These are phyloP conservation scores for Arthroderma uncinatum DNA, from an alignment of 2,329 filamentous ascomycete species.

Conservation along the genomic window DNA sequence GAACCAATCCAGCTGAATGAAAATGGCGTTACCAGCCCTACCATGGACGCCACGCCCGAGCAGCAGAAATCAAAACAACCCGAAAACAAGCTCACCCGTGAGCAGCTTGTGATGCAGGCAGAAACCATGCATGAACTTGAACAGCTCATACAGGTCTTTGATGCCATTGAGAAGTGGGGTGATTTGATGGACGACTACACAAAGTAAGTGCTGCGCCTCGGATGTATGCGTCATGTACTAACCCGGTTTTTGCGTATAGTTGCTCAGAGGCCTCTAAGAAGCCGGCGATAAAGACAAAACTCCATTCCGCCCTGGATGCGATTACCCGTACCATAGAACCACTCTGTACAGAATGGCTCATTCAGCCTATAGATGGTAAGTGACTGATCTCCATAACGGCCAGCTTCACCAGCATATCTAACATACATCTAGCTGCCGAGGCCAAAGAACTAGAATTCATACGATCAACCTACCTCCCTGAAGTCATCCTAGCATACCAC, in stretches of 20 bases:
- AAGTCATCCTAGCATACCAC: slow-evolving; percentile 74
- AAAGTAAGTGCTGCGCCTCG: slow-evolving; percentile 25
- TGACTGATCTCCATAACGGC: background rate
- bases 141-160: slow-evolving; percentile 52
- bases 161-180: slow-evolving; percentile 57
- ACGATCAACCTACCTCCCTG: slow-evolving; percentile 69
- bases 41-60: background rate
- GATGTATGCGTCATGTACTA: background rate
- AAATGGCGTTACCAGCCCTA: slow-evolving; percentile 10
- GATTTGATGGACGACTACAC: slow-evolving; percentile 40
- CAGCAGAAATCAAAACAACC: slow-evolving; percentile 17
- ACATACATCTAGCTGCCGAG: slow-evolving; percentile 38
- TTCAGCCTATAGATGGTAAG: slow-evolving; percentile 46
- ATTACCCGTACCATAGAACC: slow-evolving; percentile 49
- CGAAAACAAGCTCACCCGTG: slow-evolving; percentile 10
- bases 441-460: slow-evolving; percentile 53
- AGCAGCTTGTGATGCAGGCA: slow-evolving; percentile 36
- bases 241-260: slow-evolving; percentile 6
- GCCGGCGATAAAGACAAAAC: slow-evolving; percentile 44
- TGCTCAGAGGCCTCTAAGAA: slow-evolving; percentile 22
- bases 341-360: slow-evolving; percentile 54
- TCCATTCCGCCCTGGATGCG: slow-evolving; percentile 45
- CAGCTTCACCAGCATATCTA: background rate
- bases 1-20: slow-evolving; percentile 16
- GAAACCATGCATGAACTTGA: slow-evolving; percentile 52